phyloP scores from a whole-genome alignment of 1,139 yeast genomes.

The Protomyces gravidus region DNA sequence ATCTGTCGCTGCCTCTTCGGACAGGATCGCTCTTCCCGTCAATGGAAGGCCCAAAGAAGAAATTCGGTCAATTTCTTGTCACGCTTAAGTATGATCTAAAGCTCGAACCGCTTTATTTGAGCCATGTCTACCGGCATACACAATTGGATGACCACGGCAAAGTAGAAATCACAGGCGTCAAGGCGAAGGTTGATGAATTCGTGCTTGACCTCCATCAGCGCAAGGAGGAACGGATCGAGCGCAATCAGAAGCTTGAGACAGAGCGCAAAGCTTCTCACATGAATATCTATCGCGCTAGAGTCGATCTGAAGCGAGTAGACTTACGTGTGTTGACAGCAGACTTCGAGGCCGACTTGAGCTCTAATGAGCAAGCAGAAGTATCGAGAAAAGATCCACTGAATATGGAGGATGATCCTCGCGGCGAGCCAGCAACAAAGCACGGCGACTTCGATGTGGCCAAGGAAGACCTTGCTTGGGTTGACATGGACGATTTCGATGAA shows the following conservation, averaged over 20 bases:
- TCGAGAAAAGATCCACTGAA: conserved; percentile 24
- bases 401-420: conserved; percentile 11
- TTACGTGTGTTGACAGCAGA: conserved; percentile 63
- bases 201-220: conserved; percentile 80
- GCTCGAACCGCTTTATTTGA: conserved; percentile 65
- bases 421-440: conserved; percentile 5
- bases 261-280: conserved; percentile 55
- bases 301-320: conserved; percentile 67
- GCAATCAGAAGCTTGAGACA: conserved; percentile 55
- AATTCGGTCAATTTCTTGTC: conserved; percentile 71
- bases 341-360: conserved; percentile 1
- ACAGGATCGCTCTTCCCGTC: conserved; percentile 64
- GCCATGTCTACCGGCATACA: conserved; percentile 65
- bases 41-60: conserved; percentile 45
- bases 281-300: conserved; percentile 71
- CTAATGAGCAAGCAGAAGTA: background rate
- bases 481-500: conserved; percentile 74
- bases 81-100: conserved; percentile 77
- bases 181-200: conserved; percentile 64
- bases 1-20: conserved; percentile 68
- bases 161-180: conserved; percentile 62
- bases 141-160: conserved; percentile 46
- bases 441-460: conserved; percentile 44
- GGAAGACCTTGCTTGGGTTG: conserved; percentile 66
- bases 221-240: conserved; percentile 60